These are phyloP conservation scores for Candida maris DNA, from an alignment of 805 yeast genomes.

Conservation along the genomic window DNA sequence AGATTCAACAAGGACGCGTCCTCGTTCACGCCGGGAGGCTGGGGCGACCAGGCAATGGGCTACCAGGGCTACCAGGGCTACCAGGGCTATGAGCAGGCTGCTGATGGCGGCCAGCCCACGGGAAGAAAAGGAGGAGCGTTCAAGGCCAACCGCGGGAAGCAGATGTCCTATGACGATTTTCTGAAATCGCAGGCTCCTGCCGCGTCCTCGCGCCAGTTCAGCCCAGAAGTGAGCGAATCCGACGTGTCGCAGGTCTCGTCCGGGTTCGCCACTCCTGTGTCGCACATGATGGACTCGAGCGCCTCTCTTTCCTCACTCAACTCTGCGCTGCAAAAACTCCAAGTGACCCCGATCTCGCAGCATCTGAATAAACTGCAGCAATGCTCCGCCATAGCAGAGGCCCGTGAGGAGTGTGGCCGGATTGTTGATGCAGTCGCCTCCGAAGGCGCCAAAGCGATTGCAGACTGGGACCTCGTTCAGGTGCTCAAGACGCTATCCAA, in stretches of 20 bases:
- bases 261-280: slow-evolving; percentile 27
- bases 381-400: slow-evolving; percentile 51
- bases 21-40: slow-evolving; percentile 30
- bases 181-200: slow-evolving; percentile 40
- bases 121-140: slow-evolving; percentile 11
- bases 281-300: slow-evolving; percentile 40
- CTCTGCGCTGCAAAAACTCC: slow-evolving; percentile 64
- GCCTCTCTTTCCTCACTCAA: slow-evolving; percentile 65
- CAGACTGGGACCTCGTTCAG: slow-evolving; percentile 63
- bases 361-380: slow-evolving; percentile 48
- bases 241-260: slow-evolving; percentile 30
- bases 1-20: slow-evolving; percentile 37
- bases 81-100: slow-evolving; percentile 17
- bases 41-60: slow-evolving; percentile 19
- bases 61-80: slow-evolving; percentile 29
- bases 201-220: slow-evolving; percentile 11
- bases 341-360: slow-evolving; percentile 63
- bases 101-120: slow-evolving; percentile 10
- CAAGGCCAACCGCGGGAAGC: slow-evolving; percentile 10
- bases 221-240: slow-evolving; percentile 18
- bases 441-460: slow-evolving; percentile 45
- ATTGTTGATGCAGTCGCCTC: slow-evolving; percentile 48
- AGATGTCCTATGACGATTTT: slow-evolving; percentile 48
- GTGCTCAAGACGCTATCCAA: slow-evolving; percentile 63
- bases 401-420: slow-evolving; percentile 49